Evolutionary conservation across 306 rosid genomes (phyloP), one percentile per base, ranked within the genome.

Genomic region (Glycine latifolia): DNA sequence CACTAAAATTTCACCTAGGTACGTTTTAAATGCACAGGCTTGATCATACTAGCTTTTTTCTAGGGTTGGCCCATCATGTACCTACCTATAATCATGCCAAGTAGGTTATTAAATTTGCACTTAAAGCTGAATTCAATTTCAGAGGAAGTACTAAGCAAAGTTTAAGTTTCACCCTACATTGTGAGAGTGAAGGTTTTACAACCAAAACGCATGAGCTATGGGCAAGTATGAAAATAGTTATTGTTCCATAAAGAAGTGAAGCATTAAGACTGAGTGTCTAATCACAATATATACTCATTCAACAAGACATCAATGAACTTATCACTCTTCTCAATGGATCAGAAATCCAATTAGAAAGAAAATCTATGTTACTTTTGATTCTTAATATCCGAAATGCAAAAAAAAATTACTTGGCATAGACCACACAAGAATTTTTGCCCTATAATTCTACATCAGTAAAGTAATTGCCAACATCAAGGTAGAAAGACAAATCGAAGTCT

Each of bases 81-180:
- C 73, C 20, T 33, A 78, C 58, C 26, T 12, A 4, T 54, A 46
- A 14, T 78, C 15, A 69, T 41, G 82, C 46, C 46, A 54, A 79
- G 7, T 26, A 56, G 63, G 8, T 26, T 6, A 10, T 37, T 35
- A 49, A 49, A 63, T n/a, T 39, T 3, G 48, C 58, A 15, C 35
- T 48, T 47, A 47, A 33, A 49, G n/a, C 20, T 35, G 48, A 50
- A n/a, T 62, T 62, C 16, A 33, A 46, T 63, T 77, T 65, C 65
- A 7, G 73, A 62, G 17, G 10, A 33, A 46, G 61, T 10, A 79
- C 62, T 6, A 15, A 15, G 26, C 46, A 46, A 70, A 14, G 54
- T 26, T 49, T 2, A 15, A 16, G 39, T 58, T 58, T 41, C 55
- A 13, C 44, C 56, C 43, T 10, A 58, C 10, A 55, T 2, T 43